Percentiles rank a stretch among this genome's conserved stretches.
phyloP scores from a whole-genome alignment of 75 land plant species.

The Selaginella moellendorffii region DNA sequence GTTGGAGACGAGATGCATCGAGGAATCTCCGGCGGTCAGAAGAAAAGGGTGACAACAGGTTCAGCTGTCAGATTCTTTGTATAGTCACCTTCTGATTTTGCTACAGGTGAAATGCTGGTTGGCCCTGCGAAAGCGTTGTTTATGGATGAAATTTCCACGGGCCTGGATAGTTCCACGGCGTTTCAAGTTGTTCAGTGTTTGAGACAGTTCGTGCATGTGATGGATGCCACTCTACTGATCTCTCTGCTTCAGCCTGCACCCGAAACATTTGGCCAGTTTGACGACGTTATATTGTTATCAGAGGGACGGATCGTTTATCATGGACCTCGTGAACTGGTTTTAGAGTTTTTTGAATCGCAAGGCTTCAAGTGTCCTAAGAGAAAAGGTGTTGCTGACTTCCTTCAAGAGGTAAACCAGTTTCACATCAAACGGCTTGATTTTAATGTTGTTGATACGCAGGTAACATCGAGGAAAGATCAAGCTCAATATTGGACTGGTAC shows the following conservation, averaged over 20 bases:
- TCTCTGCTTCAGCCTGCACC: conserved; percentile 87
- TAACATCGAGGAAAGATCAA: neutral
- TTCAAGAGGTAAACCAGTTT: no score
- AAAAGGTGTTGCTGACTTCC: conserved; percentile 26
- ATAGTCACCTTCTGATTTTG: neutral
- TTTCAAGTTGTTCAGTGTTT: conserved; percentile 55
- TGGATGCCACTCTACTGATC: conserved; percentile 44
- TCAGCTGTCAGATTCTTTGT: neutral
- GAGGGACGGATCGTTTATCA: conserved; percentile 33
- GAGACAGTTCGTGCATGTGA: conserved; percentile 30
- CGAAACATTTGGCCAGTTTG: conserved; percentile 72
- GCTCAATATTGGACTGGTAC: neutral
- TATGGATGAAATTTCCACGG: conserved; percentile 86
- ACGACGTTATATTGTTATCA: conserved; percentile 66
- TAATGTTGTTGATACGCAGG: no score
- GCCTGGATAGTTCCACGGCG: conserved; percentile 80
- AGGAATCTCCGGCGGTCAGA: conserved; percentile 30
- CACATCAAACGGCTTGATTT: neutral
- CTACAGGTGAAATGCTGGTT: conserved; percentile 52
- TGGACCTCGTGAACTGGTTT: conserved; percentile 21
- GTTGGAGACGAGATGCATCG: conserved; percentile 32
- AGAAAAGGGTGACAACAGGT: conserved; percentile 22
- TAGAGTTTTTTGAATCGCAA: conserved; percentile 22
- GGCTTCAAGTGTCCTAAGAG: conserved; percentile 29
- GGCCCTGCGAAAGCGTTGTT: conserved; percentile 61